A percentile compares a stretch with the other conserved stretches of the same genome.
phyloP scores from a whole-genome alignment of 495 filamentous ascomycete species.

The Aspergillus biplanus region DNA sequence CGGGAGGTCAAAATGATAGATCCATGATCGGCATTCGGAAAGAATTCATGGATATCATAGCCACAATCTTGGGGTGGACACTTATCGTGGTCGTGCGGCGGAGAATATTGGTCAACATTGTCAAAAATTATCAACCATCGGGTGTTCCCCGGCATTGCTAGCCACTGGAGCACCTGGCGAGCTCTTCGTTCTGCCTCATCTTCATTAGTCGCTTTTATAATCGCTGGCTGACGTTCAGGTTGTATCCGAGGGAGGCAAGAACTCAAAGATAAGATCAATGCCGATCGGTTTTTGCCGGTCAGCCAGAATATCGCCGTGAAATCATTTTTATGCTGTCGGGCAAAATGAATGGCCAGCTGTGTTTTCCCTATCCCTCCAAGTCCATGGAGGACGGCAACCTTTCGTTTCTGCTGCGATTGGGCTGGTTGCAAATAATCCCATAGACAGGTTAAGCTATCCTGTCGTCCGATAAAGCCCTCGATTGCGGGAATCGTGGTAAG shows the following conservation, averaged over 20 bases:
- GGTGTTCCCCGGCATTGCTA: slow-evolving; percentile 29
- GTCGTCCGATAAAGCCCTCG: slow-evolving; percentile 30
- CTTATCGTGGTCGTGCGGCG: no score
- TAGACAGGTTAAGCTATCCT: slow-evolving; percentile 28
- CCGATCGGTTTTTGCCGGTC: slow-evolving; percentile 28
- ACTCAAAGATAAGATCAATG: slow-evolving; percentile 28
- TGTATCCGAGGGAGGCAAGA: slow-evolving; percentile 26
- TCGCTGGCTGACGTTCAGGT: slow-evolving; percentile 5
- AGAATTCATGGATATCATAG: slow-evolving; percentile 40
- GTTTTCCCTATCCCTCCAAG: slow-evolving; percentile 48
- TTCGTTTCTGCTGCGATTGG: slow-evolving; percentile 14
- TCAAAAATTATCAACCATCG: slow-evolving; percentile 47
- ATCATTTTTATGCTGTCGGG: slow-evolving; percentile 31
- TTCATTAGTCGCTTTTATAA: slow-evolving; percentile 19
- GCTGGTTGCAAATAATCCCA: slow-evolving; percentile 28
- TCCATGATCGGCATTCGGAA: slow-evolving; percentile 42
- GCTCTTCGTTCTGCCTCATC: slow-evolving; percentile 15
- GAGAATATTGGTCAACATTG: slow-evolving; percentile 45
- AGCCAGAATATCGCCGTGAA: slow-evolving; percentile 40
- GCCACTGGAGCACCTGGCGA: slow-evolving; percentile 11
- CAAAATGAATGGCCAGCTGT: slow-evolving; percentile 43
- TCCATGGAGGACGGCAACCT: slow-evolving; percentile 36
- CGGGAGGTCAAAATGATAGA: slow-evolving; percentile 48
- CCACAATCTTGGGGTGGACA: no score
- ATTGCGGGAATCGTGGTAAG: slow-evolving; percentile 28